Evolutionary conservation across 192 early-diverging fungal genomes (phyloP).

Genomic region (Backusella circina): DNA sequence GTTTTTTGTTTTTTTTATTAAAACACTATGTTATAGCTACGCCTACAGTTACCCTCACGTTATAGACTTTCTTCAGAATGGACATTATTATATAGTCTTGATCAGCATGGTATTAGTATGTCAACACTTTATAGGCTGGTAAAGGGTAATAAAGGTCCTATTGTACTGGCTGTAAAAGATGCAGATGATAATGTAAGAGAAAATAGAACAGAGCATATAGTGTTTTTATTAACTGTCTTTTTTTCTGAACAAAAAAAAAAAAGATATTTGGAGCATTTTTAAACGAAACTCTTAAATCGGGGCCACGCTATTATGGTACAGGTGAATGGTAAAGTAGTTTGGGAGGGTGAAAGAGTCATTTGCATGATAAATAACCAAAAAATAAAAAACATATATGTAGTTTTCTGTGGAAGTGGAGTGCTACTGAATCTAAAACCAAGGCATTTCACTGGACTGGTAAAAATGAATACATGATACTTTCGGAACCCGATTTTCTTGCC

Average conservation of each 20-base stretch:
- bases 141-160: conserved; percentile 56
- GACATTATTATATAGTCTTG: conserved; percentile 85
- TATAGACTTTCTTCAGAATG: conserved; percentile 69
- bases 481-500: conserved; percentile 67
- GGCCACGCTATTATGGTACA: conserved; percentile 71
- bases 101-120: conserved; percentile 89
- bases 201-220: background rate
- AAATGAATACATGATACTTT: conserved; percentile 75
- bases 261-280: conserved; percentile 75
- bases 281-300: conserved; percentile 59
- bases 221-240: background rate
- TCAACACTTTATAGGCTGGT: conserved; percentile 70
- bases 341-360: background rate
- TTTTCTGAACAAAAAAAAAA: background rate
- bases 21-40: conserved; percentile 6
- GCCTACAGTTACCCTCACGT: conserved; percentile 62
- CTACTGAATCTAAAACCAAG: conserved; percentile 30
- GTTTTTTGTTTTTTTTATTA: background rate
- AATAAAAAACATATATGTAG: conserved; percentile 30
- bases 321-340: conserved; percentile 63
- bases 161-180: conserved; percentile 67
- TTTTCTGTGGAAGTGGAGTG: conserved; percentile 66
- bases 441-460: conserved; percentile 69
- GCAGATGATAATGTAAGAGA: conserved; percentile 40
- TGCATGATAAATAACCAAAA: background rate